Evolutionary conservation across 306 rosid species (phyloP), one percentile per base, ranked within the genome.

Genomic region (Inga leiocalycina): DNA sequence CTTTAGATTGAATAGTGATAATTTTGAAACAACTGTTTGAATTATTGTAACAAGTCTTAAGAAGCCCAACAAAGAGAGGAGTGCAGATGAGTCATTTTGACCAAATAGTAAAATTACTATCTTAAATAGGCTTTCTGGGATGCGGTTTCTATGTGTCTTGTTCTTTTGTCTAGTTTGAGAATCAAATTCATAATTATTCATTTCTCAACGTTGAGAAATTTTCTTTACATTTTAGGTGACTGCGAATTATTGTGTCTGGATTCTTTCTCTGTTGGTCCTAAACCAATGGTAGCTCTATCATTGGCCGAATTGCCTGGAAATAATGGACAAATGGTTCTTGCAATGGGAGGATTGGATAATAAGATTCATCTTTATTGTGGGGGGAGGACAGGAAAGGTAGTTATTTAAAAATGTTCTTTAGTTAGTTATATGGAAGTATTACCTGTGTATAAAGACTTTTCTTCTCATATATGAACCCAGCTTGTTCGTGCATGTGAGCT

Each of bases 281-380:
- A 92, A 87, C 88, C 97, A 65, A 92, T 94, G 97, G 98, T 92
- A 57, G 93, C 98, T 14, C 87, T 96, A 70, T 88, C 98, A 20
- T 87, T 96, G 84, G 93, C 91, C 12, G 97, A 94, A 80, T 83
- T 96, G 84, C 99, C 98, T 79, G 94, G 97, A 88, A 89, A 79
- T 80, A 62, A 69, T 80, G 91, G 86, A 61, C 87, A 91, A 79
- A 73, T 96, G 32, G 88, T 92, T 80, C 89, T 96, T 82, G 99
- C 98, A 77, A 92, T 91, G 97, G 99, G 98, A 81, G 99, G 99
- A 46, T 87, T 96, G 83, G 99, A 96, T 89, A 94, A 91, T 89
- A 96, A 92, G 89, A 91, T 96, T 83, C 98, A 91, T 88, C 97
- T 96, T 67, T 96, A 91, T 78, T 89, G 92, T 57, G 98, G 97